Evolutionary conservation across 345 rosid genomes (phyloP), one percentile per base, ranked within the genome.

Genomic region (Murraya paniculata): DNA sequence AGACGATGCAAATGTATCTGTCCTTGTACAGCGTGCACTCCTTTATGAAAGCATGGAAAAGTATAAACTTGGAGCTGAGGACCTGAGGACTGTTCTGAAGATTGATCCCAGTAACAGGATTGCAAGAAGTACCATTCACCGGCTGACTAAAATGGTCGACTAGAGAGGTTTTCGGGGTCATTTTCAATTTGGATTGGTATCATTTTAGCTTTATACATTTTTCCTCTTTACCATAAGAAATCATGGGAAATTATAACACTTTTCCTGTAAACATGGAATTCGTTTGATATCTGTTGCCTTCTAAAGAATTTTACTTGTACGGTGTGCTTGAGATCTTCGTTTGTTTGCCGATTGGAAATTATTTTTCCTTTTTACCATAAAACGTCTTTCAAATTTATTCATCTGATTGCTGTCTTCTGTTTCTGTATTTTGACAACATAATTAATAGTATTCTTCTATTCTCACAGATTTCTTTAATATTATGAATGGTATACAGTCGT

Each of bases 41-140:
- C 85, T 96, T 79, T 96, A 96, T 59, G 99, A 96, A 86, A 94
- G 98, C 79, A 96, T 96, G 99, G 98, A 96, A 84, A 96, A 96
- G 84, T 96, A 96, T 84, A 94, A 84, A 77, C 97, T 92, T 21
- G 99, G 99, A 18, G 99, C 99, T 10, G 99, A 94, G 72, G 99
- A 96, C 81, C 88, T 96, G 83, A 91, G 97, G 86, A 87, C 87
- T 70, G 98, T 96, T 84, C 88, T 96, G 75, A 96, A 88, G 91
- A 89, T 94, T 22, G 99, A 96, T 81, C 98, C 99, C 0, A 77
- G 77, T 28, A 96, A 96, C 83, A 86, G 99, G 86, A 81, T 94
- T 64, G 99, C 99, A 7, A 94, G 95, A 87, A 96, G 99, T 85
- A 96, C 99, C 7, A 77, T 96, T 84, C 98, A 96, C 66, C 99